These are phyloP conservation scores for Chytriomyces confervae DNA, from an alignment of 192 early-diverging fungal genomes.

Conservation along the genomic window DNA sequence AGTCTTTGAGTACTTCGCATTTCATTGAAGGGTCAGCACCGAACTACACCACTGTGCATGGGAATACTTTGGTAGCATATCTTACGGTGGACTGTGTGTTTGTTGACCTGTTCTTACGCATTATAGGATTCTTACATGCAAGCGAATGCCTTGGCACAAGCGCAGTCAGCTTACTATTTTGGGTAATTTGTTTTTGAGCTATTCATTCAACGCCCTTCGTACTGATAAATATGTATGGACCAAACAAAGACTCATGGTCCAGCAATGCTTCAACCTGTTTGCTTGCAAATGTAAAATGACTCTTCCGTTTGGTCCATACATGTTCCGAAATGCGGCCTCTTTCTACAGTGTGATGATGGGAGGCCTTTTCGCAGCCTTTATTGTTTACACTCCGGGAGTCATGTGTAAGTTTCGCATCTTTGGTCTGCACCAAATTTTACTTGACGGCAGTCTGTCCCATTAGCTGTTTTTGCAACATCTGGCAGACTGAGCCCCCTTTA, in stretches of 20 bases:
- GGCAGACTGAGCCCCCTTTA: conserved; percentile 70
- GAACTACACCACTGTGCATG: not conserved
- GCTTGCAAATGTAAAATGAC: conserved; percentile 78
- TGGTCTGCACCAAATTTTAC: no score
- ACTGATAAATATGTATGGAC: no score
- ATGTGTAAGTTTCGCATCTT: no score
- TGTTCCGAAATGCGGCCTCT: conserved; percentile 44
- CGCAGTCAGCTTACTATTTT: conserved; percentile 73
- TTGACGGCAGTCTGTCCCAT: no score
- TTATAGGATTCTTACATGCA: no score
- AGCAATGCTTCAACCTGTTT: conserved; percentile 91
- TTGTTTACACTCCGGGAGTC: conserved; percentile 52
- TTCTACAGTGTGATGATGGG: conserved; percentile 17
- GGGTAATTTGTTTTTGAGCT: no score
- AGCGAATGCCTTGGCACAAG: conserved; percentile 62
- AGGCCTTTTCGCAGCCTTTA: conserved; percentile 22
- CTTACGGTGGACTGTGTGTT: no score
- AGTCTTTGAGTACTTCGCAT: not conserved
- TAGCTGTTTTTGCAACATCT: conserved; percentile 79
- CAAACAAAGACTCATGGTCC: conserved; percentile 78
- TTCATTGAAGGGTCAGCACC: not conserved
- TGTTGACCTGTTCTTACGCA: no score
- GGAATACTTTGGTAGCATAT: no score
- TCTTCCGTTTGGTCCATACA: conserved; percentile 66
- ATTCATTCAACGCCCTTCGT: no score